Evolutionary conservation across 2,329 filamentous ascomycete genomes (phyloP).

Genomic region (Botrytis fragariae): DNA sequence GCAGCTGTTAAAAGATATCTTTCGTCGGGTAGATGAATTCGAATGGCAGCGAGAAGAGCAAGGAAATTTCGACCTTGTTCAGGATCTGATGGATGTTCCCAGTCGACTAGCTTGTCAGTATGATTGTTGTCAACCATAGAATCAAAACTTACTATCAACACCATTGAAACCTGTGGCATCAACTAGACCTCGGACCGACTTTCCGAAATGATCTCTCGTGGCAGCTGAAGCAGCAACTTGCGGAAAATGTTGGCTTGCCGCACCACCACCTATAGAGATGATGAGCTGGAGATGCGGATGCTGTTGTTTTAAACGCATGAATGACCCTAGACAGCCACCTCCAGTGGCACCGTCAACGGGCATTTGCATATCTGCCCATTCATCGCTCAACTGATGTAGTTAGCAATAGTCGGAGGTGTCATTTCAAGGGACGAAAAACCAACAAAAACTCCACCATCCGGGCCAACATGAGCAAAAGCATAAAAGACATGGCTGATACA

Average conservation of each 20-base stretch:
- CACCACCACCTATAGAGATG: slow-evolving; percentile 70
- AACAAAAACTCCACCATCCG: slow-evolving; percentile 74
- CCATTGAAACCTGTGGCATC: slow-evolving; percentile 70
- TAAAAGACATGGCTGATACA: slow-evolving; percentile 82
- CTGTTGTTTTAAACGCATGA: slow-evolving; percentile 68
- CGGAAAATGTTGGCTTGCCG: slow-evolving; percentile 65
- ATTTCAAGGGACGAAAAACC: slow-evolving; percentile 39
- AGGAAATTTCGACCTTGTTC: slow-evolving; percentile 70
- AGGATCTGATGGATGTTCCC: slow-evolving; percentile 69
- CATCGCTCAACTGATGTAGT: slow-evolving; percentile 65
- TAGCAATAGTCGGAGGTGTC: slow-evolving; percentile 17
- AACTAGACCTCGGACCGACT: slow-evolving; percentile 63
- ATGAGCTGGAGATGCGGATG: slow-evolving; percentile 72
- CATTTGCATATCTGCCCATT: slow-evolving; percentile 71
- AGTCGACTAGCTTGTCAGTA: slow-evolving; percentile 59
- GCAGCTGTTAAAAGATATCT: slow-evolving; percentile 69
- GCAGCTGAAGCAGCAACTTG: slow-evolving; percentile 60
- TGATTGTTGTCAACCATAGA: neutral
- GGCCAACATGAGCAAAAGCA: slow-evolving; percentile 72
- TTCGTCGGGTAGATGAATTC: slow-evolving; percentile 65
- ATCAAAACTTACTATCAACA: slow-evolving; percentile 63
- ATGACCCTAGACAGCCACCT: slow-evolving; percentile 63
- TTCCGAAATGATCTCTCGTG: slow-evolving; percentile 66
- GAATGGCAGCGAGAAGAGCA: slow-evolving; percentile 62
- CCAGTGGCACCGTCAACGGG: slow-evolving; percentile 67